Base-by-base conservation (phyloP, 495 filamentous ascomycete species). In the Penicillium parvum region DNA sequence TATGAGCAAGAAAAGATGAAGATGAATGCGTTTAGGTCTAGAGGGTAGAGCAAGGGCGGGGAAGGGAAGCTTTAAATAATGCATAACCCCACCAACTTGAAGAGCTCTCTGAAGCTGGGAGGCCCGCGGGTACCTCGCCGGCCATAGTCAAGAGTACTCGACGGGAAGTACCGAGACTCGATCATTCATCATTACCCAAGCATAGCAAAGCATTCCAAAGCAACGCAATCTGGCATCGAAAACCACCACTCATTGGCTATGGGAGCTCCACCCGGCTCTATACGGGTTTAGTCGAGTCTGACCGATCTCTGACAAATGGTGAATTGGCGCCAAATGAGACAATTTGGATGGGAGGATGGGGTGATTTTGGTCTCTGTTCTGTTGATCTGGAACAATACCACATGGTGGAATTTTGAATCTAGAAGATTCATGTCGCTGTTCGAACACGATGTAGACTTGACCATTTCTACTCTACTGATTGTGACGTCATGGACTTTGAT, bases 281-380 rank as follows among this genome's bases (percentile, higher is more conserved):
- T 10, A 35, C 37, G 35, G 32, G 11, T 42, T 37, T 27, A 37
- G 50, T 53, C 26, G 37, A 55, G 40, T 66, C 59, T 70, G 55
- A 69, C 62, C 28, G 64, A 67, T 56, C 29, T 47, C 52, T 66
- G 60, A 63, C 63, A 68, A 68, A 68, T 61, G 37, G 28, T 21
- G 27, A 12, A 35, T 15, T 7, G 32, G 26, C n/a, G 25, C 36
- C 14, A 33, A 28, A 27, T 27, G 37, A 21, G 5, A n/a, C 21
- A 4, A 35, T 26, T 6, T 36, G 4, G 17, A 26, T n/a, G n/a
- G 25, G 25, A n/a, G n/a, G 5, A n/a, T n/a, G 2, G 25, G 8
- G 25, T 2, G 25, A 16, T 7, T 42, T 26, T n/a, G n/a, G 39
- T 25, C 12, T 27, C 39, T 17, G 39, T 5, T 23, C 4, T 12